These are phyloP conservation scores for Arabidopsis suecica DNA, from an alignment of 345 rosid species.

Conservation along the genomic window DNA sequence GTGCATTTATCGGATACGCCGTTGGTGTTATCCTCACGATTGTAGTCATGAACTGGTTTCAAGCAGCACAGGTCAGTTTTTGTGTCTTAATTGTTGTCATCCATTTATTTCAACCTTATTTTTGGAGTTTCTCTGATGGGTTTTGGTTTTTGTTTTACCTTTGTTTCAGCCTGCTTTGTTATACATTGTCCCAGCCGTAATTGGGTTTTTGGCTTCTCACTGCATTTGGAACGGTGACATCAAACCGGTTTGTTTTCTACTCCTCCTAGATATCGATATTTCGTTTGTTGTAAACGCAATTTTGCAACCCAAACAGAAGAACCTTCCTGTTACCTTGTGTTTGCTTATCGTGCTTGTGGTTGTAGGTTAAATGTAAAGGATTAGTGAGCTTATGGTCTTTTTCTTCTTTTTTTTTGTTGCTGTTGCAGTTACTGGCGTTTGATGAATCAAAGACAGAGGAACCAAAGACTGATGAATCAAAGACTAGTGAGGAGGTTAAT, in stretches of 20 bases:
- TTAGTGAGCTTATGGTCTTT: not conserved
- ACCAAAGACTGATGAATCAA: conserved; percentile 72
- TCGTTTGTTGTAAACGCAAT: not conserved
- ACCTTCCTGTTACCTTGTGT: not conserved
- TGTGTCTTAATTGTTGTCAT: conserved; percentile 7
- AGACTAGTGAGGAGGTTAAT: conserved; percentile 46
- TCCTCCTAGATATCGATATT: not conserved
- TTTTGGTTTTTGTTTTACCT: conserved; percentile 15
- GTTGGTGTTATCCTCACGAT: conserved; percentile 86
- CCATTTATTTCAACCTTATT: not conserved
- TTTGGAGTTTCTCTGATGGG: conserved; percentile 7
- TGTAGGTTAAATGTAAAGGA: not conserved
- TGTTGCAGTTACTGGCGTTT: conserved; percentile 84
- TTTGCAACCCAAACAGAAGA: not conserved
- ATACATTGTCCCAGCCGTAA: conserved; percentile 91
- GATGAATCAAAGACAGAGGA: conserved; percentile 76
- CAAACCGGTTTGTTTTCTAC: conserved; percentile 72
- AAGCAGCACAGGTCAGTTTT: conserved; percentile 88
- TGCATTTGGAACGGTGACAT: conserved; percentile 93
- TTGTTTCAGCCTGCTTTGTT: conserved; percentile 88
- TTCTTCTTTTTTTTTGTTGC: not conserved
- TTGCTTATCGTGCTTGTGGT: not conserved
- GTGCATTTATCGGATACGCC: conserved; percentile 87
- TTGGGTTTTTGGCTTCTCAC: conserved; percentile 92
- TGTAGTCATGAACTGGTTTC: conserved; percentile 98